These are phyloP conservation scores for Leishmania amazonensis DNA, from an alignment of 208 protist genomes.

Conservation along the genomic window DNA sequence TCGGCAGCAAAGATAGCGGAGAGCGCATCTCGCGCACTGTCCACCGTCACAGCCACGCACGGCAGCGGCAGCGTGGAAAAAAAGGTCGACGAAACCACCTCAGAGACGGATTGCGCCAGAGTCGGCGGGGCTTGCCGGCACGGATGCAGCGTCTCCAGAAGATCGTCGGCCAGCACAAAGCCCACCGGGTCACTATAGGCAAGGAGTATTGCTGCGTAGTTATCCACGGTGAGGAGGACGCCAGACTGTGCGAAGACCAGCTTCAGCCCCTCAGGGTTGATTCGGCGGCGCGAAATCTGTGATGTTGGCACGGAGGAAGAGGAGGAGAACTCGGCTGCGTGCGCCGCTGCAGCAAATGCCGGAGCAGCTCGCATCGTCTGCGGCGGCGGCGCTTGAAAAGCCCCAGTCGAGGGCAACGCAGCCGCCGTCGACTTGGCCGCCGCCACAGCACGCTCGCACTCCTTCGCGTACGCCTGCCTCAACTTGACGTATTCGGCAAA, in stretches of 20 bases:
- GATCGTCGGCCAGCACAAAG: constrained; percentile 61
- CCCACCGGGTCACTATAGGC: constrained; percentile 82
- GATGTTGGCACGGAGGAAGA: background rate
- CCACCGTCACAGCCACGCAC: constrained; percentile 25
- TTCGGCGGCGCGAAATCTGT: constrained; percentile 23
- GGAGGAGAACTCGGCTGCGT: background rate
- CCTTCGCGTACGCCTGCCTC: constrained; percentile 29
- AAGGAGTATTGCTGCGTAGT: constrained; percentile 50
- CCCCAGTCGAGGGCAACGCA: background rate
- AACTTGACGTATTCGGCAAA: constrained; percentile 60
- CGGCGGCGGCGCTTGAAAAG: background rate
- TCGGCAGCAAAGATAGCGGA: constrained; percentile 26
- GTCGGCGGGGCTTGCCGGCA: constrained; percentile 2
- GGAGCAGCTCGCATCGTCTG: background rate
- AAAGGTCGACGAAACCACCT: constrained; percentile 7
- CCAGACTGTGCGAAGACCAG: constrained; percentile 52
- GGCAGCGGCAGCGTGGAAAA: constrained; percentile 15
- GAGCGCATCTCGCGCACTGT: constrained; percentile 33
- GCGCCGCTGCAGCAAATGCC: background rate
- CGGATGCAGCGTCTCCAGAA: constrained; percentile 33
- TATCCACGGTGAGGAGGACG: constrained; percentile 55
- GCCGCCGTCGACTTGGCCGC: background rate
- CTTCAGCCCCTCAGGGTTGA: constrained; percentile 81
- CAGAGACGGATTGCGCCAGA: background rate
- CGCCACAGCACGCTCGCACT: constrained; percentile 35